These are phyloP conservation scores for Aspergillus pseudoglaucus DNA, from an alignment of 2,329 filamentous ascomycete species.

Conservation along the genomic window DNA sequence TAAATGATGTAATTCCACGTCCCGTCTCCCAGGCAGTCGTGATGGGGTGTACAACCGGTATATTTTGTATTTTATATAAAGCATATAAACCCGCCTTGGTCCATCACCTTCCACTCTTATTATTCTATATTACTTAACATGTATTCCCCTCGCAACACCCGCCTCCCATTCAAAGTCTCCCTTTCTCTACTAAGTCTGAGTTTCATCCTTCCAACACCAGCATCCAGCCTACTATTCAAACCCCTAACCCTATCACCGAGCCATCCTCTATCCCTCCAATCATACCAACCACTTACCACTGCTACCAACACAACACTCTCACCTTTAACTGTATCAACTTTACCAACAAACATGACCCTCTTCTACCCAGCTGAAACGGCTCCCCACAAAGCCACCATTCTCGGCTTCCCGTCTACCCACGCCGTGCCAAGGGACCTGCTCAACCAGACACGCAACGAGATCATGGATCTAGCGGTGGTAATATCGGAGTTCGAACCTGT, in stretches of 20 bases:
- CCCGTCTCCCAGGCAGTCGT: neutral
- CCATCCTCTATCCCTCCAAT: too few species aligned
- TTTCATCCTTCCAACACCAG: too few species aligned
- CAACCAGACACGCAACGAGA: conserved; percentile 6
- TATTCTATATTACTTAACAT: too few species aligned
- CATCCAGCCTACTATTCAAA: too few species aligned
- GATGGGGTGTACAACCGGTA: neutral
- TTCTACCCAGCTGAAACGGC: conserved; percentile 9
- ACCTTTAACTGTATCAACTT: neutral
- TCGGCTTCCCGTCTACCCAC: conserved; percentile 5
- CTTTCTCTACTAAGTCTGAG: too few species aligned
- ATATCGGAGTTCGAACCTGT: conserved; percentile 19
- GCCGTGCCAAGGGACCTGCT: conserved; percentile 8
- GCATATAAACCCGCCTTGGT: too few species aligned
- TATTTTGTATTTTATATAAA: neutral
- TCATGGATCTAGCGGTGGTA: conserved; percentile 10
- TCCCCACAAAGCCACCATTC: conserved; percentile 8
- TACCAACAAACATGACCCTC: conserved; percentile 3
- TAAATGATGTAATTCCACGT: too few species aligned
- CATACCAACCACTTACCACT: neutral
- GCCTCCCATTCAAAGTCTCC: too few species aligned
- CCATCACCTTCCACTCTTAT: too few species aligned
- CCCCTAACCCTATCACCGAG: too few species aligned
- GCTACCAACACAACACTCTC: neutral
- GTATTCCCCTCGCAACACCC: too few species aligned